Evolutionary conservation across 805 yeast genomes (phyloP).

Genomic region (Candida chilensis): DNA sequence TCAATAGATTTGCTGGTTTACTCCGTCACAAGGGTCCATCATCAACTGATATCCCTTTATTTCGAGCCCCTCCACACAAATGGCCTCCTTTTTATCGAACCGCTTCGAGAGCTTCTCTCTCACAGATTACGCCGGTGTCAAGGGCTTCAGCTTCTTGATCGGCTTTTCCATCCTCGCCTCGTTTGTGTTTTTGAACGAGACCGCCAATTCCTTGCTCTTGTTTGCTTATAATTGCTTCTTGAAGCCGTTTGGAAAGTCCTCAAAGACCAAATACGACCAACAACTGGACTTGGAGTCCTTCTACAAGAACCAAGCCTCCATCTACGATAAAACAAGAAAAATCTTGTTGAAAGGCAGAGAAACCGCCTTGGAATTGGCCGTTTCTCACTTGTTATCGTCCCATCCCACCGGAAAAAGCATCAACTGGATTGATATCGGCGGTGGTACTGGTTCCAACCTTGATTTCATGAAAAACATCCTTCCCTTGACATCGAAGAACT

Average conservation of each 20-base stretch:
- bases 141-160: background rate
- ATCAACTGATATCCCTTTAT: too few species aligned
- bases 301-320: conserved; percentile 67
- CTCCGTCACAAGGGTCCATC: too few species aligned
- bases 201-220: conserved; percentile 9
- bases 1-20: too few species aligned
- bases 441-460: conserved; percentile 80
- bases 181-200: conserved; percentile 3
- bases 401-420: conserved; percentile 25
- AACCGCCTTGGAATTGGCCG: conserved; percentile 50
- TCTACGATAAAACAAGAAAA: conserved; percentile 67
- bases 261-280: conserved; percentile 28
- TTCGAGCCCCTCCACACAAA: too few species aligned
- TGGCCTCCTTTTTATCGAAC: too few species aligned
- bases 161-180: background rate
- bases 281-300: conserved; percentile 59
- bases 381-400: conserved; percentile 35
- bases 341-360: conserved; percentile 63
- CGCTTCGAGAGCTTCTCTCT: background rate
- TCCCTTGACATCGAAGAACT: conserved; percentile 31
- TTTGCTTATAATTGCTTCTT: conserved; percentile 47
- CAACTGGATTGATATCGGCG: conserved; percentile 78
- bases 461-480: conserved; percentile 60
- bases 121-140: background rate
- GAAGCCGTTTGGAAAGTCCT: conserved; percentile 39